Evolutionary conservation across 2,329 filamentous ascomycete species (phyloP).

Genomic region (Xylariaceae sp.): DNA sequence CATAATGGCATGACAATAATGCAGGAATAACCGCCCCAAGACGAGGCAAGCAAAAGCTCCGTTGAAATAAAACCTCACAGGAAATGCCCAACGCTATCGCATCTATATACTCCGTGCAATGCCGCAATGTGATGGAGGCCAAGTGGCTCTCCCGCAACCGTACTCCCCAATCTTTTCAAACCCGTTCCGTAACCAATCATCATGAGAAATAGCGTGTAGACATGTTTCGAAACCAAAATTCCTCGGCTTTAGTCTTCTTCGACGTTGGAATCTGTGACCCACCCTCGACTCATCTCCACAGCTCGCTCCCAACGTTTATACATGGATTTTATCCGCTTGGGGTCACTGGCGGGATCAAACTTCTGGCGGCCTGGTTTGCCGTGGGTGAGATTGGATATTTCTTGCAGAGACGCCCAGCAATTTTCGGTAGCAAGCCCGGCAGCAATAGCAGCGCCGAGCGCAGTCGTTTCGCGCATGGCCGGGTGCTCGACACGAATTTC

Average conservation of each 20-base stretch:
- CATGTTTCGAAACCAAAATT: not conserved
- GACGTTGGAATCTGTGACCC: slow-evolving; percentile 40
- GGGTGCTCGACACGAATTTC: slow-evolving; percentile 78
- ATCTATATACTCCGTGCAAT: slow-evolving; percentile 16
- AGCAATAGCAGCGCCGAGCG: slow-evolving; percentile 82
- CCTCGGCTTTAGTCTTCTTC: slow-evolving; percentile 15
- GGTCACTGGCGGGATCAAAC: slow-evolving; percentile 63
- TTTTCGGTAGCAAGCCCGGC: slow-evolving; percentile 73
- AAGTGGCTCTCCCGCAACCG: not conserved
- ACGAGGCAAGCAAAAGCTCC: not conserved
- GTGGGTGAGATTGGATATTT: slow-evolving; percentile 61
- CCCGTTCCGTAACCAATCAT: not conserved
- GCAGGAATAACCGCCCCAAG: slow-evolving; percentile 2
- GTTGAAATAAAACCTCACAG: not conserved
- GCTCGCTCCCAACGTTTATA: slow-evolving; percentile 54
- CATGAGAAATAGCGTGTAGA: slow-evolving; percentile 7
- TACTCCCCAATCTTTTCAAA: not conserved
- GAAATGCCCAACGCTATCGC: slow-evolving; percentile 3
- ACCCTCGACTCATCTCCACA: slow-evolving; percentile 56
- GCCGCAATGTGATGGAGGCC: not conserved
- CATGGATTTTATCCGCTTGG: slow-evolving; percentile 39
- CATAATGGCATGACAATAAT: slow-evolving; percentile 12
- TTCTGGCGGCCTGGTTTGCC: slow-evolving; percentile 65
- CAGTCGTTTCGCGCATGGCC: slow-evolving; percentile 85
- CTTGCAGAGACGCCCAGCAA: slow-evolving; percentile 71